These are phyloP conservation scores for Cyamopsis tetragonoloba DNA, from an alignment of 306 rosid genomes.

Conservation along the genomic window DNA sequence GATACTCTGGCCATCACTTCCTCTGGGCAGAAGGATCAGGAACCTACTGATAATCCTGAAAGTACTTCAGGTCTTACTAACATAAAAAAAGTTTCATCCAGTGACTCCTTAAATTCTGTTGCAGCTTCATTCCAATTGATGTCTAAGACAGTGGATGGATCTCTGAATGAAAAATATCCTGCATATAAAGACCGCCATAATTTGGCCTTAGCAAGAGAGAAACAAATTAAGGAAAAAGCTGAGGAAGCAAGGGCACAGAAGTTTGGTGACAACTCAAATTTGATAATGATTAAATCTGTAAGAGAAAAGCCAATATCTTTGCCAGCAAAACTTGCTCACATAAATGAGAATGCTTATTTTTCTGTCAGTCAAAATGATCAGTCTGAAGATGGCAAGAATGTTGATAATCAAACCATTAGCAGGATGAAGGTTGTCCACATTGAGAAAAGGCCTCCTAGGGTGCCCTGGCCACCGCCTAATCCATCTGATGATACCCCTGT, in stretches of 20 bases:
- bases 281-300: slow-evolving; percentile 36
- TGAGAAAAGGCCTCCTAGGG: slow-evolving; percentile 72
- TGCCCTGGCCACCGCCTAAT: slow-evolving; percentile 75
- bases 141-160: slow-evolving; percentile 73
- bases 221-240: slow-evolving; percentile 67
- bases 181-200: slow-evolving; percentile 78
- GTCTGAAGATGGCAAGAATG: slow-evolving; percentile 35
- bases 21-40: slow-evolving; percentile 57
- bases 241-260: slow-evolving; percentile 63
- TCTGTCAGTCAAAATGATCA: slow-evolving; percentile 43
- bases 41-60: slow-evolving; percentile 44
- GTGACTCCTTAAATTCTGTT: slow-evolving; percentile 60
- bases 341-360: slow-evolving; percentile 55
- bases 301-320: slow-evolving; percentile 38
- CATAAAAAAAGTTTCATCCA: slow-evolving; percentile 46
- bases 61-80: slow-evolving; percentile 42
- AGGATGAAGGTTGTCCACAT: slow-evolving; percentile 61
- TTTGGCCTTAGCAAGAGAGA: slow-evolving; percentile 75
- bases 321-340: slow-evolving; percentile 56
- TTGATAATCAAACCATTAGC: slow-evolving; percentile 50
- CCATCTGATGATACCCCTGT: slow-evolving; percentile 40
- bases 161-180: slow-evolving; percentile 73
- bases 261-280: slow-evolving; percentile 52
- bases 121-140: slow-evolving; percentile 75
- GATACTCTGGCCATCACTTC: slow-evolving; percentile 63